Conservation (phyloP, 495 filamentous ascomycete genomes). For the Chaetomium tenue region DNA sequence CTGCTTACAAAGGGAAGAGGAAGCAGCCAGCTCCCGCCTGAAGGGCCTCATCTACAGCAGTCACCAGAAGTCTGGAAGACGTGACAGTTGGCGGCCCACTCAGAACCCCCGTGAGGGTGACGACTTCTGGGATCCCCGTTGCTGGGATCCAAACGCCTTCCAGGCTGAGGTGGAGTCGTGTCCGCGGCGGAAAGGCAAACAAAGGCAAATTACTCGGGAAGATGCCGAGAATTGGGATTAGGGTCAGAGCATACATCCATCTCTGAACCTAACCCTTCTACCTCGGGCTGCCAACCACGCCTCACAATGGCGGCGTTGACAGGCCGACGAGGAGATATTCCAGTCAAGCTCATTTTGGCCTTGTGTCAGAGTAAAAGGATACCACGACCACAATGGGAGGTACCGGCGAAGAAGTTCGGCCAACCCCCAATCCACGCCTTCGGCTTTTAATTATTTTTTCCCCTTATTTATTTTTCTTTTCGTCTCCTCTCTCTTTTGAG, state of each 20-base stretch:
- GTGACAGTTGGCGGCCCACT: background rate
- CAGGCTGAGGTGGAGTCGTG: background rate
- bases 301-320: background rate
- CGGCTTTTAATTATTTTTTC: background rate
- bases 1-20: slow-evolving; percentile 7
- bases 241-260: background rate
- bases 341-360: too few species aligned
- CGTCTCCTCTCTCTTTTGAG: slow-evolving; percentile 5
- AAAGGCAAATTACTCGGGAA: background rate
- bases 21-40: background rate
- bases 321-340: too few species aligned
- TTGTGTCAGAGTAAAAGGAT: too few species aligned
- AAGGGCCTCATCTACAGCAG: background rate
- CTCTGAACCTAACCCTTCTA: background rate
- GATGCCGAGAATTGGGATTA: background rate
- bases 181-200: background rate
- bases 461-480: background rate
- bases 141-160: slow-evolving; percentile 11
- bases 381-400: too few species aligned
- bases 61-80: background rate
- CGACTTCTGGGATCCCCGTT: slow-evolving; percentile 15
- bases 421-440: background rate
- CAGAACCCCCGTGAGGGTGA: slow-evolving; percentile 3
- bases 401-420: background rate
- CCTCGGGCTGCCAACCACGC: background rate